Percentiles rank a stretch among this genome's conserved stretches.
phyloP scores from a whole-genome alignment of 176 grass and related monocot genomes.

The Triticum urartu region DNA sequence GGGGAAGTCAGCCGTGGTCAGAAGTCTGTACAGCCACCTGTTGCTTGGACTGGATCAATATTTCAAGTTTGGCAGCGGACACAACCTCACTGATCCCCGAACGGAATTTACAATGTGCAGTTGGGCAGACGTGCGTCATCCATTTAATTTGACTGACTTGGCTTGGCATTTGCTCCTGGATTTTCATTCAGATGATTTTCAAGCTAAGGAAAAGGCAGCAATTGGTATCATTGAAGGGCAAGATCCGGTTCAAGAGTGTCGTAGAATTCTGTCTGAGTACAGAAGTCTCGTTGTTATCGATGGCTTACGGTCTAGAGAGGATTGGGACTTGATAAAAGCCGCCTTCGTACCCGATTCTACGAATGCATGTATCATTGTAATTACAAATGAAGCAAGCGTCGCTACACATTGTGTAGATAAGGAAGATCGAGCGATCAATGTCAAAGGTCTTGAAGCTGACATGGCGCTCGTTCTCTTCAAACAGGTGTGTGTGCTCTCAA shows the following conservation, averaged over 20 bases:
- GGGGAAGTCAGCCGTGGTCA: not conserved
- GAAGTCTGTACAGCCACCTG: not conserved
- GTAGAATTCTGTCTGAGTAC: not conserved
- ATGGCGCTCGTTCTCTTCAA: not conserved
- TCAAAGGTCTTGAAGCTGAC: not conserved
- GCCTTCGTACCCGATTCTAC: not conserved
- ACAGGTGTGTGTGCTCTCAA: not conserved
- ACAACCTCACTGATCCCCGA: fast-evolving
- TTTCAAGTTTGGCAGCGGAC: fast-evolving
- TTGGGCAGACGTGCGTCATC: not conserved
- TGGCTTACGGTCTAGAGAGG: not conserved
- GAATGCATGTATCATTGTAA: not conserved
- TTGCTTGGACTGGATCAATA: not conserved
- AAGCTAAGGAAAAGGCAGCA: not conserved
- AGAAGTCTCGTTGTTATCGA: not conserved
- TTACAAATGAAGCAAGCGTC: not conserved
- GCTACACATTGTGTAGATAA: not conserved
- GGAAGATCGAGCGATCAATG: not conserved
- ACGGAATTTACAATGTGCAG: not conserved
- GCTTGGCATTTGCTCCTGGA: not conserved
- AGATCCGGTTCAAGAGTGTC: not conserved
- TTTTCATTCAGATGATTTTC: not conserved
- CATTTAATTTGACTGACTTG: not conserved
- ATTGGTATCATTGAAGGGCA: not conserved
- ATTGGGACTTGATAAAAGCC: not conserved